Conservation (phyloP, 768 basidiomycete species). For the Pisolithus albus region DNA sequence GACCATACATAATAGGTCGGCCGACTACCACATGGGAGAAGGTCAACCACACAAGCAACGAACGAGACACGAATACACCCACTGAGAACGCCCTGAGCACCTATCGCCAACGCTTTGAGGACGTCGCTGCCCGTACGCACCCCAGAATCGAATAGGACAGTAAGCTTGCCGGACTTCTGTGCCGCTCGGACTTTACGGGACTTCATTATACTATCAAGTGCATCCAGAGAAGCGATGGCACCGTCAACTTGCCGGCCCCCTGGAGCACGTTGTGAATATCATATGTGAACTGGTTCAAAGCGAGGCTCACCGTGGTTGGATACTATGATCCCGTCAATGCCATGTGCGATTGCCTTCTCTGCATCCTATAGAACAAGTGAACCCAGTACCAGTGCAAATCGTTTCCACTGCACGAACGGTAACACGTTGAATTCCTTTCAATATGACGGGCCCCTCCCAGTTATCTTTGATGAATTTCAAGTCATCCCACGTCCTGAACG, state of each 20-base stretch:
- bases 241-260: conserved; percentile 79
- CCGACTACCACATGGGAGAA: conserved; percentile 40
- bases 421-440: conserved; percentile 72
- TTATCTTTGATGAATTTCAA: conserved; percentile 59
- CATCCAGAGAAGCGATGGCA: conserved; percentile 66
- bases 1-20: conserved; percentile 70
- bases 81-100: conserved; percentile 77
- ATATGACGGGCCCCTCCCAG: conserved; percentile 71
- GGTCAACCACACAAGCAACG: not conserved
- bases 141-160: conserved; percentile 64
- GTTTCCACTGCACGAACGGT: conserved; percentile 34
- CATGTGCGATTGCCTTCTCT: conserved; percentile 37
- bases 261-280: conserved; percentile 15
- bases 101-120: conserved; percentile 78
- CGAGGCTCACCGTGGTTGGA: conserved; percentile 32
- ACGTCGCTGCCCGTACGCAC: conserved; percentile 81
- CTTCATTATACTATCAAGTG: conserved; percentile 61
- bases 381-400: not conserved
- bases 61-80: conserved; percentile 22
- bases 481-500: conserved; percentile 65
- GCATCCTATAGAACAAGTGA: conserved; percentile 34
- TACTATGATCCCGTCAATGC: conserved; percentile 42
- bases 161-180: conserved; percentile 54
- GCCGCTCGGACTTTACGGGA: conserved; percentile 53
- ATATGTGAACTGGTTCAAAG: not conserved